Evolutionary conservation across 768 basidiomycete genomes (phyloP).

Genomic region (Cubamyces lactineus): DNA sequence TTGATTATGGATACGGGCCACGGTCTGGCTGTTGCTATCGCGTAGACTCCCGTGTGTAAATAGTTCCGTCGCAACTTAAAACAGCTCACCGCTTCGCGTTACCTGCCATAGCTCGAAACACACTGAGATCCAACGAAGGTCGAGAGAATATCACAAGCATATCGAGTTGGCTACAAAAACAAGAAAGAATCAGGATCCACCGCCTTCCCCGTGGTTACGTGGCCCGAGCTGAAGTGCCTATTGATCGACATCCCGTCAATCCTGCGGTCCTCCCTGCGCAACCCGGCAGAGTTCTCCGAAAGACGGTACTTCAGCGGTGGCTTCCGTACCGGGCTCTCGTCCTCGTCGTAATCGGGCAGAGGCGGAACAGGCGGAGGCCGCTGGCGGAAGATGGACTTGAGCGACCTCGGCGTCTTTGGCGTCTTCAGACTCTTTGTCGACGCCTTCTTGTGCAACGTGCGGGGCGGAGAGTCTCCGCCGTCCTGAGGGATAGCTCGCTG

Average conservation of each 20-base stretch:
- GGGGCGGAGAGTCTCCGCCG: neutral
- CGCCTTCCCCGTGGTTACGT: neutral
- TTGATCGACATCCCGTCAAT: conserved; percentile 2
- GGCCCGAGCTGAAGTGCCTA: conserved; percentile 8
- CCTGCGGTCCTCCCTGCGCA: conserved; percentile 4
- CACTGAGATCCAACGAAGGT: neutral
- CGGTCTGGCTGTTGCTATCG: no score
- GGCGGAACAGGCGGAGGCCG: conserved; percentile 8
- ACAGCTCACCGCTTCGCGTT: no score
- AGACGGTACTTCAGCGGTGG: conserved; percentile 10
- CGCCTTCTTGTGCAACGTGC: neutral
- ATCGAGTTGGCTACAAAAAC: conserved; percentile 5
- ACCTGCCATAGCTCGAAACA: neutral
- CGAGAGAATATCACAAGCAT: no score
- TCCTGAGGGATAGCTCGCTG: neutral
- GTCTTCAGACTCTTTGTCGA: conserved; percentile 11
- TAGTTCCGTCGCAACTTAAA: no score
- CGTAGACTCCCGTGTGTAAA: neutral
- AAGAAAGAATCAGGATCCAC: conserved; percentile 15
- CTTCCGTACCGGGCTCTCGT: conserved; percentile 7
- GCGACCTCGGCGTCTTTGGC: conserved; percentile 8
- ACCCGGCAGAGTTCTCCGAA: neutral
- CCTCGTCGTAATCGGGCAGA: conserved; percentile 1
- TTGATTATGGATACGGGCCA: conserved; percentile 22
- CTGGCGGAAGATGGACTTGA: conserved; percentile 19